Evolutionary conservation across 2,329 filamentous ascomycete species (phyloP).

Genomic region (Penicillium freii): DNA sequence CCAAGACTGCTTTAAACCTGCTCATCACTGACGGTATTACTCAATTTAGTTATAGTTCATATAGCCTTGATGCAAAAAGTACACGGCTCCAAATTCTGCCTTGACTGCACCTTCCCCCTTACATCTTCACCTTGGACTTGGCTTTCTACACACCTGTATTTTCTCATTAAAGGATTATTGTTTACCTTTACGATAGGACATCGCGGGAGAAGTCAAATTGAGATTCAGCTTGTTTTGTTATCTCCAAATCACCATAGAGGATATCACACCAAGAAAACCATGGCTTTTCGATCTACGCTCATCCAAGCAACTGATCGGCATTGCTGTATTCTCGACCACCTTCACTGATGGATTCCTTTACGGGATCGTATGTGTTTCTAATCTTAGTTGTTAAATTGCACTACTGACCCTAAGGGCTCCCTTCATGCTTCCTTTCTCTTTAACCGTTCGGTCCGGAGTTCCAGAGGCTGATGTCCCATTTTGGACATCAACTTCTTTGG

Average conservation of each 20-base stretch:
- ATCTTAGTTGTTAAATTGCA: not conserved
- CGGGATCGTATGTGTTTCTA: not conserved
- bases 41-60: not conserved
- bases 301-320: conserved; percentile 5
- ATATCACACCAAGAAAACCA: not conserved
- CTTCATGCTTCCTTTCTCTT: conserved; percentile 4
- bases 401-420: not conserved
- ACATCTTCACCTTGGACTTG: not conserved
- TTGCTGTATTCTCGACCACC: conserved; percentile 4
- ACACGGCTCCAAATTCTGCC: not conserved
- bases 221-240: too few species aligned
- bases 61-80: not conserved
- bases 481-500: conserved; percentile 5
- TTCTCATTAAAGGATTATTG: not conserved
- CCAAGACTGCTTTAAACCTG: too few species aligned
- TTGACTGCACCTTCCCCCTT: not conserved
- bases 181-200: too few species aligned
- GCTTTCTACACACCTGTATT: not conserved
- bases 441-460: not conserved
- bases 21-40: not conserved
- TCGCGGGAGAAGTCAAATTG: not conserved
- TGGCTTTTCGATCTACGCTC: conserved; percentile 5
- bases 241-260: not conserved
- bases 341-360: conserved; percentile 11
- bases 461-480: conserved; percentile 6